These are phyloP conservation scores for Liquidambar formosana DNA, from an alignment of 164 flowering plant species.

Conservation along the genomic window DNA sequence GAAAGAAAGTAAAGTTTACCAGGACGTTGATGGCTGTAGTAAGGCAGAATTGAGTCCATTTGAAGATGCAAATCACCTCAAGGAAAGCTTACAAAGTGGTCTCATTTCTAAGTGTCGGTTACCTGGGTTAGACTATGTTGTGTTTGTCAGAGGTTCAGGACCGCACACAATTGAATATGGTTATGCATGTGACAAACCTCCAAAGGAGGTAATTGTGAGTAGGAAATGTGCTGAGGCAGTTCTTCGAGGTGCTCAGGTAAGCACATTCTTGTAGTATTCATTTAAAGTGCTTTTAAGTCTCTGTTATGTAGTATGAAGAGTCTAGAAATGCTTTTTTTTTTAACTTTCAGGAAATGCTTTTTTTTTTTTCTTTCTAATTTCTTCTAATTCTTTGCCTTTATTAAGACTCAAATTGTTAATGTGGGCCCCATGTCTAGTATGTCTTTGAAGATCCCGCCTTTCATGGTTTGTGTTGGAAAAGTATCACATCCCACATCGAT, in stretches of 20 bases:
- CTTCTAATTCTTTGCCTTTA: no score
- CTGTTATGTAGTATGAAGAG: background rate
- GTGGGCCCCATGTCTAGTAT: no score
- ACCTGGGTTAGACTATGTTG: constrained; percentile 81
- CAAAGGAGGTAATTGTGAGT: constrained; percentile 89
- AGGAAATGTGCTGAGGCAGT: constrained; percentile 99
- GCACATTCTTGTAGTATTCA: background rate
- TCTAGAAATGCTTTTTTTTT: no score
- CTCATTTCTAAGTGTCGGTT: constrained; percentile 61
- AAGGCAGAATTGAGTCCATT: constrained; percentile 6
- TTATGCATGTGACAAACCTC: constrained; percentile 38
- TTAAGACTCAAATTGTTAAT: no score
- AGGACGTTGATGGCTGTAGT: constrained; percentile 2
- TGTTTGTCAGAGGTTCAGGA: constrained; percentile 84
- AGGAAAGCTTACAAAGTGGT: constrained; percentile 13
- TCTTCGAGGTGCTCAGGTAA: constrained; percentile 98
- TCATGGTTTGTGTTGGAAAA: no score
- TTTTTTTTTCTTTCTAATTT: no score
- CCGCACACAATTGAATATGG: constrained; percentile 69
- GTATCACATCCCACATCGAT: no score
- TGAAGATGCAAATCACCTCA: constrained; percentile 9
- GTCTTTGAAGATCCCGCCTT: no score
- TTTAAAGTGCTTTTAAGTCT: background rate
- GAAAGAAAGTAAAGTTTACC: constrained; percentile 8
- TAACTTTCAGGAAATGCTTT: no score